Evolutionary conservation across 495 filamentous ascomycete genomes (phyloP), one percentile per base, ranked within the genome.

Genomic region (Rostrohypoxylon terebratum): DNA sequence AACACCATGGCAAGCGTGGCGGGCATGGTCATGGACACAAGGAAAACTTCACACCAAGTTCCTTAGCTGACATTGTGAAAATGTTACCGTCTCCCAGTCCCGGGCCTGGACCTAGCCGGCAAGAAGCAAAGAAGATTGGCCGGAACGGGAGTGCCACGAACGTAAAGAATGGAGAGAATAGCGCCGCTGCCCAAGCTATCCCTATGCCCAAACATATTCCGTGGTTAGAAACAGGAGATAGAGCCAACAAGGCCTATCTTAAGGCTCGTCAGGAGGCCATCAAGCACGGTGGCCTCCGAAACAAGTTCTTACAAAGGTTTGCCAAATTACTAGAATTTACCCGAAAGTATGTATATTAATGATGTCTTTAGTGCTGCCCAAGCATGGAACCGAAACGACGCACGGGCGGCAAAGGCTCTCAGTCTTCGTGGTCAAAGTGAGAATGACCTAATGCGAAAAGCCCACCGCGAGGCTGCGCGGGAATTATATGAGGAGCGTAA

Each of bases 351-450:
- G 33, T 31, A 16, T 4, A 28, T 73, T 84, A 54, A 83, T 76
- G 28, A 7, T 34, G 14, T 44, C 23, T 38, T 31, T 60, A 97
- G 94, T 77, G 96, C 96, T 59, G 95, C 96, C n/a, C 94, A 97
- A 85, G 96, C 96, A n/a, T 99, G 96, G 96, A 97, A 98, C 78
- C 92, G 96, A 55, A 98, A 96, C 76, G 96, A 99, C 79, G 94
- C 96, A 21, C 90, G 96, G 70, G 94, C 96, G 14, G 96, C 96
- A 31, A 98, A 98, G 81, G 96, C 96, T 42, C 85, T 98, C 55
- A 96, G 92, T 68, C 87, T 98, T 51, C 92, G 97, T 13, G 96
- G 96, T 25, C 96, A 98, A 78, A 94, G 90, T 48, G 96, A 98
- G 82, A 99, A 99, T 71, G 92, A 96, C 65, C 88, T 94, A 1